These are phyloP conservation scores for Plasmodium berghei DNA, from an alignment of 169 alveolate genomes.

Conservation along the genomic window DNA sequence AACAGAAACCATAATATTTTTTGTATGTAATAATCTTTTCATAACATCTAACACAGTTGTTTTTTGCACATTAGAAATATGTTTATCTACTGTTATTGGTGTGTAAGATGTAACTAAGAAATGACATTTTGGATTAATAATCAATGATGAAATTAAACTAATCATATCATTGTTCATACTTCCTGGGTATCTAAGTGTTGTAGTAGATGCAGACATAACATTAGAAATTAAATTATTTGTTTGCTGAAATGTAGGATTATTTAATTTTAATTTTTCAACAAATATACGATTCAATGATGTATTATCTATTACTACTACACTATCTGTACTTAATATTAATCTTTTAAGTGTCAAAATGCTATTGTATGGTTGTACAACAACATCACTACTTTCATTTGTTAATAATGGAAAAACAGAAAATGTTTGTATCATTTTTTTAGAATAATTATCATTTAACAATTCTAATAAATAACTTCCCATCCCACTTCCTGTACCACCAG, in stretches of 20 bases:
- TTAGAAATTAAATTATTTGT: slow-evolving; percentile 79
- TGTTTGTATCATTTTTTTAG: slow-evolving; percentile 91
- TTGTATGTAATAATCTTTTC: slow-evolving; percentile 97
- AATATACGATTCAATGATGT: slow-evolving; percentile 98
- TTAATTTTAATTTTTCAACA: slow-evolving; percentile 93
- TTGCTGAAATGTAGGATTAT: slow-evolving; percentile 75
- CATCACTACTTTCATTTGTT: slow-evolving; percentile 95
- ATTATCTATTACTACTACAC: slow-evolving; percentile 98
- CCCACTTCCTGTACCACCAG: slow-evolving; percentile 99
- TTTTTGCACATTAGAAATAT: slow-evolving; percentile 89
- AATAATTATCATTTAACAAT: slow-evolving; percentile 95
- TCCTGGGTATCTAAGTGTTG: slow-evolving; percentile 96
- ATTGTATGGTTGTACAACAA: slow-evolving; percentile 99
- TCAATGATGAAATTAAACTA: slow-evolving; percentile 96
- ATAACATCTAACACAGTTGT: slow-evolving; percentile 98
- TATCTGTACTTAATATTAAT: slow-evolving; percentile 94
- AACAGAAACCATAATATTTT: slow-evolving; percentile 94
- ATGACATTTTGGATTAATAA: slow-evolving; percentile 99
- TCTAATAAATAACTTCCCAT: slow-evolving; percentile 98
- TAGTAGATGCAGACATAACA: slow-evolving; percentile 86
- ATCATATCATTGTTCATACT: slow-evolving; percentile 98
- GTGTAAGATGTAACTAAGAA: slow-evolving; percentile 99
- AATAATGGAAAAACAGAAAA: slow-evolving; percentile 95
- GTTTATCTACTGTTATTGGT: slow-evolving; percentile 89
- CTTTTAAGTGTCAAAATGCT: slow-evolving; percentile 93